Evolutionary conservation across 75 land plant genomes (phyloP).

Genomic region (Adiantum capillusveneris): DNA sequence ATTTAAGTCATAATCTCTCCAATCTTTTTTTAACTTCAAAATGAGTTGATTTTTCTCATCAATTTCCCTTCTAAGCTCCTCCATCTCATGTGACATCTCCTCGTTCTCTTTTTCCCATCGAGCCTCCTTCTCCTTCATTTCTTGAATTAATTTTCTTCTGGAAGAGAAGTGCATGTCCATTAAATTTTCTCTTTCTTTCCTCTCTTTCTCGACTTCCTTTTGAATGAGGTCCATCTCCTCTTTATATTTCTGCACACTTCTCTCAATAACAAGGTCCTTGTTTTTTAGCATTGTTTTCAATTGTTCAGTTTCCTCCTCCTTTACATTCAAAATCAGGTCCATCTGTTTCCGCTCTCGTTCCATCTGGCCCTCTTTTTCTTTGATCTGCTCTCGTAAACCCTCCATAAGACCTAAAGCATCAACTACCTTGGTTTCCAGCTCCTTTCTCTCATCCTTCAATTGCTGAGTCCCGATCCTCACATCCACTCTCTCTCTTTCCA

Average conservation of each 20-base stretch:
- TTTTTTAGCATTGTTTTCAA: constrained; percentile 13
- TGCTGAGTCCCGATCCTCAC: constrained; percentile 1
- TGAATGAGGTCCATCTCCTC: constrained; percentile 19
- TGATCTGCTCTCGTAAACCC: constrained; percentile 8
- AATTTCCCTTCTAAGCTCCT: constrained; percentile 7
- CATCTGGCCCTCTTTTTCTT: constrained; percentile 12
- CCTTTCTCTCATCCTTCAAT: constrained; percentile 13
- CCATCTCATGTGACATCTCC: constrained; percentile 18
- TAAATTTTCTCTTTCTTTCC: constrained; percentile 25
- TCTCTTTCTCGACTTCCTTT: constrained; percentile 24
- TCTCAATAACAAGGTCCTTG: constrained; percentile 19
- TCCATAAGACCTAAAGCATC: constrained; percentile 18
- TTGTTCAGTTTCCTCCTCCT: constrained; percentile 17
- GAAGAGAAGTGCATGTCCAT: constrained; percentile 22
- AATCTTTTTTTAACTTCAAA: constrained; percentile 7
- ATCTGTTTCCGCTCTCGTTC: constrained; percentile 19
- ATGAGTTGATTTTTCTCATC: constrained; percentile 18
- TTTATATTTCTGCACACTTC: constrained; percentile 13
- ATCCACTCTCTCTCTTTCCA: constrained; percentile 4
- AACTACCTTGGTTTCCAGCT: constrained; percentile 14
- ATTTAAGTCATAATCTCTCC: constrained; percentile 2
- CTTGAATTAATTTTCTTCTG: constrained; percentile 18
- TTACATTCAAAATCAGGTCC: constrained; percentile 12
- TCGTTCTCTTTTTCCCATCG: constrained; percentile 24
- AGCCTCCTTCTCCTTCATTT: constrained; percentile 19